Percentiles rank a stretch among this genome's conserved stretches.
Conservation (phyloP, 2,329 filamentous ascomycete genomes). For the Colletotrichum sp. region DNA sequence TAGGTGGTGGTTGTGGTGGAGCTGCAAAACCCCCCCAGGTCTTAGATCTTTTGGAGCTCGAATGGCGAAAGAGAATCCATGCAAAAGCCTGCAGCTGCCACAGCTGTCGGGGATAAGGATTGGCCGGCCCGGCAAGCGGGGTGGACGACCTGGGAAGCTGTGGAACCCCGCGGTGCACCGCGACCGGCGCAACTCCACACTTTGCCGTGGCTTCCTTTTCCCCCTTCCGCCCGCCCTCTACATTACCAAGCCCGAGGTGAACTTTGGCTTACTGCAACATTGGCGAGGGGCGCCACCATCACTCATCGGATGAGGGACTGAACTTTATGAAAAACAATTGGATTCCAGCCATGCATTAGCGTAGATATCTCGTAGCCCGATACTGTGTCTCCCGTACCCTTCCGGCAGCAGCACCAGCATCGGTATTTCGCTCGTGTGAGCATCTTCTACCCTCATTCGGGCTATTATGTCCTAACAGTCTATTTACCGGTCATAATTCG, state of each 20-base stretch:
- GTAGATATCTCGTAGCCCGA: not conserved
- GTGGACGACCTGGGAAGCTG: not conserved
- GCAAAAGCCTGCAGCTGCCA: conserved; percentile 13
- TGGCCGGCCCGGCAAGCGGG: conserved; percentile 18
- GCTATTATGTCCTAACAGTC: not conserved
- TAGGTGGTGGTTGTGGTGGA: conserved; percentile 19
- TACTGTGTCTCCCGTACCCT: not conserved
- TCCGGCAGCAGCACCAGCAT: not conserved
- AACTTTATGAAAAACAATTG: not conserved
- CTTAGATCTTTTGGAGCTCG: conserved; percentile 20
- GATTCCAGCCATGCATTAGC: not conserved
- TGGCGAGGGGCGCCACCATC: not conserved
- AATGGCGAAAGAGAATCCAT: conserved; percentile 18
- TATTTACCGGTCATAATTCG: not conserved
- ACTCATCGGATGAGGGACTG: not conserved
- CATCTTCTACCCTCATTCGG: not conserved
- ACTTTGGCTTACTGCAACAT: not conserved
- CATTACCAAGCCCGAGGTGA: not conserved
- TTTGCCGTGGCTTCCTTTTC: conserved; percentile 3
- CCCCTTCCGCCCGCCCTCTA: not conserved
- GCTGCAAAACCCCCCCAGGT: not conserved
- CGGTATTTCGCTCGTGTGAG: not conserved
- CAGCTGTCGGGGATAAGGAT: conserved; percentile 18
- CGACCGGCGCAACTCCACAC: conserved; percentile 3
- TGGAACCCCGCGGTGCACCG: not conserved